Evolutionary conservation across 495 filamentous ascomycete species (phyloP).

Genomic region (Lentithecium fluviatile): DNA sequence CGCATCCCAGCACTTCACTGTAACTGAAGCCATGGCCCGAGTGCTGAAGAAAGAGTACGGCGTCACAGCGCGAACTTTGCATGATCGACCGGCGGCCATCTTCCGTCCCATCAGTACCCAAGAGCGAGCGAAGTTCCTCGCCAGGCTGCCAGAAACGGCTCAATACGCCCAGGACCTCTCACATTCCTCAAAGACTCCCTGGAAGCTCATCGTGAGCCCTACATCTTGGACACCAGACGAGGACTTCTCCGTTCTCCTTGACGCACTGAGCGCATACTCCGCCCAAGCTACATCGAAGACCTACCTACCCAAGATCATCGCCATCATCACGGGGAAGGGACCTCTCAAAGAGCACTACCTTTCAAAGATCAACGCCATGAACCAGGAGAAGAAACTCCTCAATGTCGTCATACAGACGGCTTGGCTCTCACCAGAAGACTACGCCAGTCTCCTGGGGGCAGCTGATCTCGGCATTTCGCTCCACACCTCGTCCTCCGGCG

Average conservation of each 20-base stretch:
- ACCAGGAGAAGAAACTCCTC: conserved; percentile 57
- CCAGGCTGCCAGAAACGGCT: conserved; percentile 56
- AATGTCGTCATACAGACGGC: conserved; percentile 73
- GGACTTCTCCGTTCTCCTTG: conserved; percentile 87
- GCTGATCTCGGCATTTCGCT: conserved; percentile 89
- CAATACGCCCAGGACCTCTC: conserved; percentile 57
- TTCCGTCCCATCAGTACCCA: conserved; percentile 66
- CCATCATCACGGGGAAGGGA: conserved; percentile 90
- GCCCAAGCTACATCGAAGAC: conserved; percentile 36
- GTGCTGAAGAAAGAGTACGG: conserved; percentile 64
- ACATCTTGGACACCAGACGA: conserved; percentile 98
- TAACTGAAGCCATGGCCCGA: conserved; percentile 81
- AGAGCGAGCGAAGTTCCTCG: conserved; percentile 59
- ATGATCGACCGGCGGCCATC: conserved; percentile 82
- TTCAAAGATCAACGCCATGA: conserved; percentile 57
- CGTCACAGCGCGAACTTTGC: conserved; percentile 63
- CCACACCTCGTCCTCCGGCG: conserved; percentile 87
- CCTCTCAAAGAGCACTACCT: conserved; percentile 78
- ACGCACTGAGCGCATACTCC: conserved; percentile 74
- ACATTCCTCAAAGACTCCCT: conserved; percentile 46
- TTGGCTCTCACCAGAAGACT: conserved; percentile 80
- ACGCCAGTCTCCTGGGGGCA: conserved; percentile 79
- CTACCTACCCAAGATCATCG: conserved; percentile 64
- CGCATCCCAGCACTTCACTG: conserved; percentile 76
- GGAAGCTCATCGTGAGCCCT: conserved; percentile 75